phyloP scores from a whole-genome alignment of 768 basidiomycete genomes.

The Trametes elegans region DNA sequence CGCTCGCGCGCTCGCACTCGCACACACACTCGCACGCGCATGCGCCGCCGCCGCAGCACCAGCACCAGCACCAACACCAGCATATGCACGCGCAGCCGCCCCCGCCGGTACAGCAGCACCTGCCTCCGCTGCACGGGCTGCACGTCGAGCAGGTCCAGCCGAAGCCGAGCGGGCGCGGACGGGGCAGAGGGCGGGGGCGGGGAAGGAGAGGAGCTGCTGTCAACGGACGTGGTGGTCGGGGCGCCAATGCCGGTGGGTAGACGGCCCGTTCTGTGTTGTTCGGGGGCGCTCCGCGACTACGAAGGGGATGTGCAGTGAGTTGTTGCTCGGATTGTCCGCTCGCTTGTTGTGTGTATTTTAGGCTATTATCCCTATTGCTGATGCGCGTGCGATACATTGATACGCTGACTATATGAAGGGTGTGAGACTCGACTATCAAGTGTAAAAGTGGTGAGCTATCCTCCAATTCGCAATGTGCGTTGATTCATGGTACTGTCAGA shows the following conservation, averaged over 20 bases:
- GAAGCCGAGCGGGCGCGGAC: neutral
- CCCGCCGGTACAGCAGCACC: neutral
- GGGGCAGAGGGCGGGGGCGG: conserved; percentile 7
- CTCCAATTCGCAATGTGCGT: too few relatives aligned
- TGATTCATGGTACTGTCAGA: too few relatives aligned
- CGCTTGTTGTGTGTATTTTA: neutral
- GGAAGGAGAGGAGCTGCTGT: conserved; percentile 3
- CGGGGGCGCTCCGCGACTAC: too few relatives aligned
- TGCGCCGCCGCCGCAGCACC: neutral
- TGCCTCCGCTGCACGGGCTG: neutral
- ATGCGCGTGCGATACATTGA: too few relatives aligned
- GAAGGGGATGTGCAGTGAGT: too few relatives aligned
- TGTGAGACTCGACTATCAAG: too few relatives aligned
- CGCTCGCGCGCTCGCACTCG: neutral
- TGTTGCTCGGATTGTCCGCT: neutral
- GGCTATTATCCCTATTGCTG: neutral
- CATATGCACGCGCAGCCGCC: neutral
- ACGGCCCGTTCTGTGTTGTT: too few relatives aligned
- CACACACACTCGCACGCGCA: conserved; percentile 1
- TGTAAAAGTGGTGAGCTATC: too few relatives aligned
- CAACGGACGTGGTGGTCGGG: conserved; percentile 1
- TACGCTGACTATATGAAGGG: too few relatives aligned
- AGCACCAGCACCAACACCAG: neutral
- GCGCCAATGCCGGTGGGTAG: too few relatives aligned
- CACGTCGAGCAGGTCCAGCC: neutral